phyloP scores from a whole-genome alignment of 1,284 basidiomycete genomes.

The Pseudozyma pruni region DNA sequence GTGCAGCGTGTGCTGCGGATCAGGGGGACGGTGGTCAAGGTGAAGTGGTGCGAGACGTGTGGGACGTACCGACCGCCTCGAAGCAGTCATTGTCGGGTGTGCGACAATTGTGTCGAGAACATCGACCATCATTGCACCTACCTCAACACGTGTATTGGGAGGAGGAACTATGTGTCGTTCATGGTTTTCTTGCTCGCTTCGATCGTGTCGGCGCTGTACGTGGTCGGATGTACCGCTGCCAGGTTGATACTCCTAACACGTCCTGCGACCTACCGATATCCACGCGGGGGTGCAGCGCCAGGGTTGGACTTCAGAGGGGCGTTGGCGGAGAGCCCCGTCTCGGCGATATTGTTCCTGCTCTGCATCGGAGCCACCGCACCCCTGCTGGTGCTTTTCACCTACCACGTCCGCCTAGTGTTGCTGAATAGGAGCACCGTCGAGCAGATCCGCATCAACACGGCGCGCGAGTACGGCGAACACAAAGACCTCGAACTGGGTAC shows the following conservation, averaged over 20 bases:
- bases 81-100: constrained; percentile 65
- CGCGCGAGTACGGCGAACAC: constrained; percentile 50
- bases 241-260: constrained; percentile 47
- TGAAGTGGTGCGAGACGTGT: constrained; percentile 67
- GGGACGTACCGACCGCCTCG: constrained; percentile 64
- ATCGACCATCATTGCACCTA: constrained; percentile 68
- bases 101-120: constrained; percentile 67
- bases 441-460: constrained; percentile 62
- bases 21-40: constrained; percentile 31
- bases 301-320: constrained; percentile 45
- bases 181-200: constrained; percentile 57
- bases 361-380: constrained; percentile 45
- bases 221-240: constrained; percentile 37
- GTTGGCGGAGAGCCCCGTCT: constrained; percentile 49
- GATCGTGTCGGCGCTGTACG: constrained; percentile 28
- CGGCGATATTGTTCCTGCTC: constrained; percentile 58
- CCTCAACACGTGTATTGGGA: constrained; percentile 67
- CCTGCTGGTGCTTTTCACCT: constrained; percentile 51
- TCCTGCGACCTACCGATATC: constrained; percentile 21
- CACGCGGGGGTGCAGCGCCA: constrained; percentile 32
- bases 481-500: constrained; percentile 22
- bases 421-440: constrained; percentile 66
- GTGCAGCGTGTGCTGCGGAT: constrained; percentile 45
- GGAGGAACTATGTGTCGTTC: constrained; percentile 66
- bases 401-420: constrained; percentile 59